A percentile compares a stretch with the other conserved stretches of the same genome.
Conservation (phyloP, 345 rosid species). For the Citrus maxima region DNA sequence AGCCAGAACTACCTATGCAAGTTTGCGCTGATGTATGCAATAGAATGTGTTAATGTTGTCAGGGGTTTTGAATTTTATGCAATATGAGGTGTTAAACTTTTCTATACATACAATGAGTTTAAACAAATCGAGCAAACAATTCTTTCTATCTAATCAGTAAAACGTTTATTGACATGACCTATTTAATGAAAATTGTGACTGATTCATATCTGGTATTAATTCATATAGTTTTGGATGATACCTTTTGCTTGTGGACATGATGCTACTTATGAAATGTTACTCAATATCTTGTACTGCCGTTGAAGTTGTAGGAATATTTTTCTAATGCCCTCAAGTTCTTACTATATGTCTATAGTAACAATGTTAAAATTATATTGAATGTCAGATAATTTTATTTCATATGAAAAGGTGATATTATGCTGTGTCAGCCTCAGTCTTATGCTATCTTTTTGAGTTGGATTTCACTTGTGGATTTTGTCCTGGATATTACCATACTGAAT, state of each 20-base stretch:
- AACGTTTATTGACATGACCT: not conserved
- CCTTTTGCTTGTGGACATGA: not conserved
- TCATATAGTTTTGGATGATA: not conserved
- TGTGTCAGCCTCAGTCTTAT: not conserved
- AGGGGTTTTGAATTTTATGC: not conserved
- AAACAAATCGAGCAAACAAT: not conserved
- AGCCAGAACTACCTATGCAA: not conserved
- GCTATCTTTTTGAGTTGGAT: not conserved
- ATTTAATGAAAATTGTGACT: not conserved
- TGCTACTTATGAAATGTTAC: not conserved
- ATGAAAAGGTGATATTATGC: not conserved
- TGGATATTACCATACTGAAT: not conserved
- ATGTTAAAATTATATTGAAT: not conserved
- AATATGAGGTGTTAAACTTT: not conserved
- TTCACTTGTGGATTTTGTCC: not conserved
- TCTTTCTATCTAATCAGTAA: not conserved
- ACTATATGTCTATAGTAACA: not conserved
- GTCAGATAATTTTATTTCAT: not conserved
- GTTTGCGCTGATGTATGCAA: not conserved
- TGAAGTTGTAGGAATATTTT: not conserved
- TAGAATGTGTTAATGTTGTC: not conserved
- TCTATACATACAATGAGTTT: not conserved
- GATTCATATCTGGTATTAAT: not conserved
- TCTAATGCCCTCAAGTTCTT: not conserved
- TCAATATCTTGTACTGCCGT: not conserved